A percentile compares a stretch with the other conserved stretches of the same genome.
phyloP scores from a whole-genome alignment of 1,284 basidiomycete species.

The Waitea zeae region DNA sequence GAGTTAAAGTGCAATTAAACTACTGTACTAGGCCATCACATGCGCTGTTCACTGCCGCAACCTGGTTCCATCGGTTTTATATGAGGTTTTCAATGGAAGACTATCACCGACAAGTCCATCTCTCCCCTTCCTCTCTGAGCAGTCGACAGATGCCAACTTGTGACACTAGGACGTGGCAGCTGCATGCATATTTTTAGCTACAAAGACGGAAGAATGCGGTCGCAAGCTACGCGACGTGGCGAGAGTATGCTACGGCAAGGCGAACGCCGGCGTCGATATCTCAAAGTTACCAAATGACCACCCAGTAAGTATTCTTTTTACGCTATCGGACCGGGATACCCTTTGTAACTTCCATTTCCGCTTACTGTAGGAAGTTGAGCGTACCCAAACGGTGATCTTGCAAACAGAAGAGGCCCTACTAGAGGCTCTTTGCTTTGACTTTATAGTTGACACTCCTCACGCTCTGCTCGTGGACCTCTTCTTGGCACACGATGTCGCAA shows the following conservation, averaged over 20 bases:
- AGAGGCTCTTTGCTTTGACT: conserved; percentile 85
- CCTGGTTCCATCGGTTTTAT: conserved; percentile 89
- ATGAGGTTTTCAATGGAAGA: conserved; percentile 84
- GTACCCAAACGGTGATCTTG: conserved; percentile 59
- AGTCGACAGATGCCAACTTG: conserved; percentile 4
- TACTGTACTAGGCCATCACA: conserved; percentile 40
- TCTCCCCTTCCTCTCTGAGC: conserved; percentile 2
- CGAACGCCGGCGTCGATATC: conserved; percentile 20
- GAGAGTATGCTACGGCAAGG: conserved; percentile 57
- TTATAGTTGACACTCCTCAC: conserved; percentile 73
- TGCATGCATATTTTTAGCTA: conserved; percentile 80
- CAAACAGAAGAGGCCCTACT: conserved; percentile 71
- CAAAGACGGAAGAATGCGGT: conserved; percentile 82
- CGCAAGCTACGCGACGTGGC: conserved; percentile 77
- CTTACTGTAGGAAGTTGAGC: conserved; percentile 44
- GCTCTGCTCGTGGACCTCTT: conserved; percentile 54
- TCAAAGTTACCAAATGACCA: conserved; percentile 39
- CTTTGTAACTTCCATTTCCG: conserved; percentile 6
- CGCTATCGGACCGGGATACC: conserved; percentile 2
- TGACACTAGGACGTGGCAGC: conserved; percentile 66
- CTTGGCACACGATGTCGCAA: conserved; percentile 26
- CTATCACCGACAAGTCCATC: conserved; percentile 56
- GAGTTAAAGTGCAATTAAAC: conserved; percentile 8
- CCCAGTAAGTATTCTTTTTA: conserved; percentile 24
- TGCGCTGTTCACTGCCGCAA: conserved; percentile 71